Evolutionary conservation across 176 grass and related monocot species (phyloP).

Genomic region (Poa annua): DNA sequence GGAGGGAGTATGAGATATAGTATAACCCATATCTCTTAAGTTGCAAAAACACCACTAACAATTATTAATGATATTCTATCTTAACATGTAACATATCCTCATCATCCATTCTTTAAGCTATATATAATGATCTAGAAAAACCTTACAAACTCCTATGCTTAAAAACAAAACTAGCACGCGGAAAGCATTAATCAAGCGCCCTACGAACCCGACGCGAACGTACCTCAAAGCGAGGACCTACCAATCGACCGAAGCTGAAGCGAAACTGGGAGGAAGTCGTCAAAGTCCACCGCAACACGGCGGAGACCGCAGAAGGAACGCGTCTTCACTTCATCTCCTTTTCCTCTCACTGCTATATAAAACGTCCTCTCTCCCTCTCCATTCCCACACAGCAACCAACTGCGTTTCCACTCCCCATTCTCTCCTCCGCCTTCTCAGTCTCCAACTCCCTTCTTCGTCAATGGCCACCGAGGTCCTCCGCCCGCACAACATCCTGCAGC

Average conservation of each 20-base stretch:
- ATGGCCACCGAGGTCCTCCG: constrained; percentile 56
- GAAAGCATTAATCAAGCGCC: background rate
- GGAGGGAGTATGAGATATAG: too few relatives aligned
- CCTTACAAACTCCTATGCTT: too few relatives aligned
- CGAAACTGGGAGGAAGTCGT: constrained; percentile 40
- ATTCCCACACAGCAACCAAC: constrained; percentile 2
- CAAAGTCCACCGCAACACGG: constrained; percentile 31
- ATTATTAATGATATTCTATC: too few relatives aligned
- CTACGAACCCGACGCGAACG: constrained; percentile 5
- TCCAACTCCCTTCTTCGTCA: background rate
- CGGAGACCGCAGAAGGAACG: constrained; percentile 12
- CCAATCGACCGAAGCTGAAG: background rate
- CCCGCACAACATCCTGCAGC: constrained; percentile 43
- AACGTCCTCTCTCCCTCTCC: background rate
- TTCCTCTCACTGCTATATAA: background rate
- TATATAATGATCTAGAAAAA: too few relatives aligned
- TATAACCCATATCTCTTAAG: too few relatives aligned
- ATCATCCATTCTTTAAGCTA: too few relatives aligned
- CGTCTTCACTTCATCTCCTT: constrained; percentile 15
- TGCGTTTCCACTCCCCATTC: background rate
- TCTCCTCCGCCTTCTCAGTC: background rate
- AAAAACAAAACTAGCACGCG: background rate
- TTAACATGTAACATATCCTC: too few relatives aligned
- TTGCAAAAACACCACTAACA: too few relatives aligned
- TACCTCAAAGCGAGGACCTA: background rate